A percentile compares a stretch with the other conserved stretches of the same genome.
Evolutionary conservation across 148 eudicot species (phyloP).

Genomic region (Polygonum maritimum): DNA sequence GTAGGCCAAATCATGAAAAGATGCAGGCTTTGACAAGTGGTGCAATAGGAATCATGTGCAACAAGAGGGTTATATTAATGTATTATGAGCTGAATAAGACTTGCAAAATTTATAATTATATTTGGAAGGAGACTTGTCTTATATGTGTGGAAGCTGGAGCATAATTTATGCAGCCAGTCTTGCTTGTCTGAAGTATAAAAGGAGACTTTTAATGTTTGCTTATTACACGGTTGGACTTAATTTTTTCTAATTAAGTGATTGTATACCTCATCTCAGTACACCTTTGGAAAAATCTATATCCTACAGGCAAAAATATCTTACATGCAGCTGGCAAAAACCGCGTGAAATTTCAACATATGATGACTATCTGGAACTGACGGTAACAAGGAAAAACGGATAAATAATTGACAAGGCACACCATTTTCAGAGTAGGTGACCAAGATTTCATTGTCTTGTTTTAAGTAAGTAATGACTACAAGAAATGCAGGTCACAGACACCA

Average conservation of each 20-base stretch:
- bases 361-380: not conserved
- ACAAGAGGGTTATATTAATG: not conserved
- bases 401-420: not conserved
- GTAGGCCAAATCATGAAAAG: not conserved
- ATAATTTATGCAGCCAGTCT: not conserved
- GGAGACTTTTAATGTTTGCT: not conserved
- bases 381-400: not conserved
- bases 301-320: not conserved
- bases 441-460: not conserved
- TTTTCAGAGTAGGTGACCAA: not conserved
- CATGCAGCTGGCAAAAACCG: not conserved
- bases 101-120: not conserved
- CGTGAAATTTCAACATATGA: not conserved
- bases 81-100: not conserved
- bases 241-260: not conserved
- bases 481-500: not conserved
- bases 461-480: not conserved
- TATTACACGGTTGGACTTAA: no score
- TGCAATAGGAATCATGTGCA: not conserved
- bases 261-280: not conserved
- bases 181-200: not conserved
- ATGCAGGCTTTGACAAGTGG: not conserved
- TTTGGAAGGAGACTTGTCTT: not conserved
- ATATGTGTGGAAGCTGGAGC: not conserved
- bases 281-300: not conserved